Evolutionary conservation across 306 rosid species (phyloP).

Genomic region (Adenanthera pavonina): DNA sequence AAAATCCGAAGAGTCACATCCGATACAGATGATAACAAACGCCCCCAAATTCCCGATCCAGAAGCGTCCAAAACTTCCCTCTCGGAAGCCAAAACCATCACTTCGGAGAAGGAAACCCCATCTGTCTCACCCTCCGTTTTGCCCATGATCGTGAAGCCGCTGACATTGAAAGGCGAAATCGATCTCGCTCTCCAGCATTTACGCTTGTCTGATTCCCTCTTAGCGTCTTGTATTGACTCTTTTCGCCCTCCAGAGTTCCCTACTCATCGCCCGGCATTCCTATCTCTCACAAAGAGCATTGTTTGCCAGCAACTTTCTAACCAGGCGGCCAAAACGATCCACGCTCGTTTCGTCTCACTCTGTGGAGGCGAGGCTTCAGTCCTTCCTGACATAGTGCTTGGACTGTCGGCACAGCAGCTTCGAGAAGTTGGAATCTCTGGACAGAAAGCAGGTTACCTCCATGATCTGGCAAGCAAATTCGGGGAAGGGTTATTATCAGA

Average conservation of each 20-base stretch:
- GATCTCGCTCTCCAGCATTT: slow-evolving; percentile 62
- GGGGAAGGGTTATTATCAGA: slow-evolving; percentile 59
- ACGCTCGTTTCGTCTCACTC: slow-evolving; percentile 66
- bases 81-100: neutral
- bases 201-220: slow-evolving; percentile 58
- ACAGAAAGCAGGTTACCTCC: slow-evolving; percentile 72
- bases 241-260: slow-evolving; percentile 45
- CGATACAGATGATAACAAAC: neutral
- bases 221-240: slow-evolving; percentile 54
- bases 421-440: slow-evolving; percentile 72
- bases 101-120: neutral
- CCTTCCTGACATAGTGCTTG: slow-evolving; percentile 50
- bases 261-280: slow-evolving; percentile 52
- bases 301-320: slow-evolving; percentile 79
- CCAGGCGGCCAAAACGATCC: slow-evolving; percentile 66
- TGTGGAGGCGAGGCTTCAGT: slow-evolving; percentile 63
- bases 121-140: slow-evolving; percentile 5
- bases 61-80: neutral
- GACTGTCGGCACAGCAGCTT: slow-evolving; percentile 54
- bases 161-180: slow-evolving; percentile 51
- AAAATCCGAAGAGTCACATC: slow-evolving; percentile 58
- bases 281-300: slow-evolving; percentile 61
- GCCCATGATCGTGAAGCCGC: slow-evolving; percentile 41
- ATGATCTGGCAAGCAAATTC: slow-evolving; percentile 65
- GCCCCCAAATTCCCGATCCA: neutral